Evolutionary conservation across 345 rosid genomes (phyloP).

Genomic region (Excoecaria agallocha): DNA sequence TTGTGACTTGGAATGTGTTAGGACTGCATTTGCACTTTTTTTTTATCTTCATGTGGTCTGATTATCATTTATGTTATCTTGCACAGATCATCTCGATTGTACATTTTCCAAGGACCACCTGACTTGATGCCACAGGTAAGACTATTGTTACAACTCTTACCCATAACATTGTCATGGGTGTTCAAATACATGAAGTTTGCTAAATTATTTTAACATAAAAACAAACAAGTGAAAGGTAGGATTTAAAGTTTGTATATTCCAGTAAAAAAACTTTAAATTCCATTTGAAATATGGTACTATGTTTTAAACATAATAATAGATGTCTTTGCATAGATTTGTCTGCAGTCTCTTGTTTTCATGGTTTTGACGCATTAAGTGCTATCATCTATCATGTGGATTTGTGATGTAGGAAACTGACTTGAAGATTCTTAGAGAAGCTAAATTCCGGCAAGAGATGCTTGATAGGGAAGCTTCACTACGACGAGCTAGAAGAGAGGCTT

Average conservation of each 20-base stretch:
- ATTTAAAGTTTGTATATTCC: background rate
- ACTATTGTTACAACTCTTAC: background rate
- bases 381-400: constrained; percentile 12
- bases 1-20: background rate
- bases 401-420: constrained; percentile 58
- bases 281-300: background rate
- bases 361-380: constrained; percentile 7
- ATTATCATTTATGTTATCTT: constrained; percentile 13
- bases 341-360: background rate
- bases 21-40: background rate
- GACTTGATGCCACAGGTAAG: constrained; percentile 90
- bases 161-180: background rate
- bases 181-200: background rate
- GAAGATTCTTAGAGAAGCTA: constrained; percentile 57
- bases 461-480: constrained; percentile 85
- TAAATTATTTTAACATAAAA: background rate
- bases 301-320: background rate
- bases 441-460: constrained; percentile 47
- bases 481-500: constrained; percentile 73
- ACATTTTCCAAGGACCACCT: constrained; percentile 88
- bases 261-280: background rate
- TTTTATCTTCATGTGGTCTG: background rate
- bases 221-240: background rate
- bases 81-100: constrained; percentile 68
- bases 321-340: background rate